Base-by-base conservation (phyloP, 352 stramenopile species). In the Phytopythium oedochilum region DNA sequence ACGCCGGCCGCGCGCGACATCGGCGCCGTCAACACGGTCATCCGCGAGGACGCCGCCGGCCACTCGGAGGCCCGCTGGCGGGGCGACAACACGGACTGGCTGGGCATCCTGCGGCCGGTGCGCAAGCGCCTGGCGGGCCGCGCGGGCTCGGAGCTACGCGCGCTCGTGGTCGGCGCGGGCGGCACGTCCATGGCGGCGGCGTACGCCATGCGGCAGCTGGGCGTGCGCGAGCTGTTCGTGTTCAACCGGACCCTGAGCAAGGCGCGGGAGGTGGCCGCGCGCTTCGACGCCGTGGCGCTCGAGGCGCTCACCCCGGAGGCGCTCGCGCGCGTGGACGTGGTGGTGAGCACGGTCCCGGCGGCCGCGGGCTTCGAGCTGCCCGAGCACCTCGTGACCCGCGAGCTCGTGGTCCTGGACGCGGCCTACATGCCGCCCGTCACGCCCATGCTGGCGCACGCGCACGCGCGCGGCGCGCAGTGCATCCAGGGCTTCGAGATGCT, bases 71-170 rank as follows among this genome's bases (percentile, higher is more conserved):
- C 55, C 23, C 69, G 72, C 58, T 85, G 73, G 79, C 78, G 71
- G 59, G 96, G 97, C 2, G 94, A 99, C 68, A 99, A 99, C 77
- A 99, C 96, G 11, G 97, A 99, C 78, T 99, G 97, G 97, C 81
- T 97, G 36, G 97, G 97, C 42, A 99, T 99, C 53, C 82, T 91
- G 55, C 92, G 96, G 44, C 94, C 96, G 23, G 84, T 99, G 52
- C 70, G 81, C 59, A 75, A 76, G 61, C 83, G 81, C 4, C 60
- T 92, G 23, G 54, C 43, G 22, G 46, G 20, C 0, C 17, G 53
- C 6, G 18, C 29, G 15, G 66, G 60, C n/a, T 52, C 58, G 18
- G 54, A 42, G 5, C 52, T 88, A 32, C 80, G 62, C 1, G 82
- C 78, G 63, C 85, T 86, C 29, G 96, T 82, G 61, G 92, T 98